Evolutionary conservation across 1,139 yeast genomes (phyloP).

Genomic region (Williopsis jadinii): DNA sequence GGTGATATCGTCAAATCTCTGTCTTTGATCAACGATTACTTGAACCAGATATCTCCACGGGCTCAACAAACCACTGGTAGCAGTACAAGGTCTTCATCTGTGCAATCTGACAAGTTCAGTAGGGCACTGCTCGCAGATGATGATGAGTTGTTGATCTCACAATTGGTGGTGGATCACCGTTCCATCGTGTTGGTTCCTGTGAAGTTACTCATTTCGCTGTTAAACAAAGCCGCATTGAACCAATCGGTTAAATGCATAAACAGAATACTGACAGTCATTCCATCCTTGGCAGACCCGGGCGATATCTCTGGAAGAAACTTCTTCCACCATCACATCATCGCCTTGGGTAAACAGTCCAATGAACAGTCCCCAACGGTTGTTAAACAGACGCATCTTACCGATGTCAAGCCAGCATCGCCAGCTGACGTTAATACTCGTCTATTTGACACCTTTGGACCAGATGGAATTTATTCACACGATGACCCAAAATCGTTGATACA

Average conservation of each 20-base stretch:
- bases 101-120: conserved; percentile 26
- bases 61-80: not conserved
- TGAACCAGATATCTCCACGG: conserved; percentile 40
- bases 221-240: conserved; percentile 56
- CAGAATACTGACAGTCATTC: conserved; percentile 39
- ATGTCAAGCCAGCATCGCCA: conserved; percentile 40
- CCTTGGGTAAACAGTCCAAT: conserved; percentile 49
- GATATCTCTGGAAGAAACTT: conserved; percentile 82
- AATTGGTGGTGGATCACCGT: conserved; percentile 33
- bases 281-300: conserved; percentile 50
- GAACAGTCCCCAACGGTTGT: conserved; percentile 4
- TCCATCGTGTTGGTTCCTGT: conserved; percentile 29
- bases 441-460: conserved; percentile 52
- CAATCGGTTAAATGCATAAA: conserved; percentile 52
- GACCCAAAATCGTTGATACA: conserved; percentile 47
- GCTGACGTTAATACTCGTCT: conserved; percentile 37
- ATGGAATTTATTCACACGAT: conserved; percentile 51
- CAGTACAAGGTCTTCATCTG: conserved; percentile 5
- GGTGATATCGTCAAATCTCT: conserved; percentile 49
- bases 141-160: conserved; percentile 32
- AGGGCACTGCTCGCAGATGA: conserved; percentile 39
- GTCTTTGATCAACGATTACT: conserved; percentile 45
- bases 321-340: conserved; percentile 75
- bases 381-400: conserved; percentile 3
- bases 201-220: conserved; percentile 33